Evolutionary conservation across 2,329 filamentous ascomycete species (phyloP).

Genomic region (Tricladium varicosporioides): DNA sequence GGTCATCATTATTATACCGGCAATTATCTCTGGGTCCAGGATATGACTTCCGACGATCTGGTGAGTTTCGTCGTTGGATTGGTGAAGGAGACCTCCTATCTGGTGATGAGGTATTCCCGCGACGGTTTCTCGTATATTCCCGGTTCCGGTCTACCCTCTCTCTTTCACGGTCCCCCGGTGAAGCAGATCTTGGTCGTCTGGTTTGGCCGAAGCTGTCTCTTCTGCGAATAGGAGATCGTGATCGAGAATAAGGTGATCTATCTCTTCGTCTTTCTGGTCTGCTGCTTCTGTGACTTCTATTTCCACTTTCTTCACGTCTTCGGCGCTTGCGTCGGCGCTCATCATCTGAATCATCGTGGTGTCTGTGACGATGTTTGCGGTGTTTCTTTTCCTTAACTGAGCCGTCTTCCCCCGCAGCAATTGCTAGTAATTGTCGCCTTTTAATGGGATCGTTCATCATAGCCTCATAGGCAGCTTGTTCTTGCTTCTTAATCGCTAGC

Average conservation of each 20-base stretch:
- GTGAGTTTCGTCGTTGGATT: conserved; percentile 33
- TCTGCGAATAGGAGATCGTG: conserved; percentile 23
- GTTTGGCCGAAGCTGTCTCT: conserved; percentile 23
- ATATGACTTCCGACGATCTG: conserved; percentile 31
- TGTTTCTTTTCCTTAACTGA: conserved; percentile 47
- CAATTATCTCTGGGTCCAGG: conserved; percentile 27
- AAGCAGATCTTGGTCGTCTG: conserved; percentile 27
- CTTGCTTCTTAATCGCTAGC: conserved; percentile 88
- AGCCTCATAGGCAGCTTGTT: conserved; percentile 75
- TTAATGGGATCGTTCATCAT: conserved; percentile 77
- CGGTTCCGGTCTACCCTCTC: conserved; percentile 18
- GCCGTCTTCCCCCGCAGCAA: conserved; percentile 52
- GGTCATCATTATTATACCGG: conserved; percentile 21
- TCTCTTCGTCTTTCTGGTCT: conserved; percentile 38
- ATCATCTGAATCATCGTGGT: conserved; percentile 35
- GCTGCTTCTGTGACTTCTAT: conserved; percentile 32
- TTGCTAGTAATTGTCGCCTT: conserved; percentile 63
- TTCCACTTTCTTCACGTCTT: conserved; percentile 36
- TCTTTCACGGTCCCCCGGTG: conserved; percentile 29
- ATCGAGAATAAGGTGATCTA: conserved; percentile 40
- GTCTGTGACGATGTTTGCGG: conserved; percentile 40
- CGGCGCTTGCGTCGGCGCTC: conserved; percentile 46
- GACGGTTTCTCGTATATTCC: conserved; percentile 17
- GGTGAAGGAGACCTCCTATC: conserved; percentile 39
- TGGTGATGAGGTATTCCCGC: conserved; percentile 30